These are phyloP conservation scores for Malassezia furfur DNA, from an alignment of 1,284 basidiomycete species.

Conservation along the genomic window DNA sequence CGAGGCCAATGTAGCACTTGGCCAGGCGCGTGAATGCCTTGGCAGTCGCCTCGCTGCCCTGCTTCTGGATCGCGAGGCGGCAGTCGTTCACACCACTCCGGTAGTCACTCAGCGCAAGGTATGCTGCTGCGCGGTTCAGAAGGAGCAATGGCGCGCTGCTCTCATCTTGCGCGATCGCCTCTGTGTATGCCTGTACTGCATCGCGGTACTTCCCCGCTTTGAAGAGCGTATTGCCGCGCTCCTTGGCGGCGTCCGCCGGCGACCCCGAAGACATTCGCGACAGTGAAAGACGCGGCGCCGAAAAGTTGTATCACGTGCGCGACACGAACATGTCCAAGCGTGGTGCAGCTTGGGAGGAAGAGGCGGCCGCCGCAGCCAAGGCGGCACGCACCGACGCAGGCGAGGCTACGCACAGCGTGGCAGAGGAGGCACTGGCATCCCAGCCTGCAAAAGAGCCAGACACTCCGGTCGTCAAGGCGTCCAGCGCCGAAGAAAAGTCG, in stretches of 20 bases:
- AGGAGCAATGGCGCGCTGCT: constrained; percentile 66
- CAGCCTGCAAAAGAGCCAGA: no score
- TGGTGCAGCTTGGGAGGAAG: not conserved
- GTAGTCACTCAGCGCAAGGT: constrained; percentile 71
- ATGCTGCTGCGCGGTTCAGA: constrained; percentile 74
- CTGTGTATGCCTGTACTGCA: constrained; percentile 39
- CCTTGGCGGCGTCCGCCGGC: constrained; percentile 36
- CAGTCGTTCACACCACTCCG: constrained; percentile 66
- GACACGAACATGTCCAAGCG: not conserved
- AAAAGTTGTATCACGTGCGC: constrained; percentile 6
- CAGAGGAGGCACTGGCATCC: no score
- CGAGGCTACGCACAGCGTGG: no score
- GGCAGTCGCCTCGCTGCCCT: constrained; percentile 43
- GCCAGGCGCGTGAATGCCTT: constrained; percentile 37
- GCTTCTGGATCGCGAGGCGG: constrained; percentile 62
- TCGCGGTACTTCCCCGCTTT: constrained; percentile 35
- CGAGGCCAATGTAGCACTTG: constrained; percentile 37
- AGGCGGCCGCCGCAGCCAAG: not conserved
- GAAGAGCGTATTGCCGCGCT: constrained; percentile 43
- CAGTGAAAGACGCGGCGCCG: not conserved
- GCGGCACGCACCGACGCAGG: not conserved
- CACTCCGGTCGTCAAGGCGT: no score
- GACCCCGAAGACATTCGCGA: constrained; percentile 9
- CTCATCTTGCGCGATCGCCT: constrained; percentile 55
- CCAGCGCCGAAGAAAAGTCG: no score